Evolutionary conservation across 2,329 filamentous ascomycete genomes (phyloP), one percentile per base, ranked within the genome.

Genomic region (Scedosporium dehoogii): DNA sequence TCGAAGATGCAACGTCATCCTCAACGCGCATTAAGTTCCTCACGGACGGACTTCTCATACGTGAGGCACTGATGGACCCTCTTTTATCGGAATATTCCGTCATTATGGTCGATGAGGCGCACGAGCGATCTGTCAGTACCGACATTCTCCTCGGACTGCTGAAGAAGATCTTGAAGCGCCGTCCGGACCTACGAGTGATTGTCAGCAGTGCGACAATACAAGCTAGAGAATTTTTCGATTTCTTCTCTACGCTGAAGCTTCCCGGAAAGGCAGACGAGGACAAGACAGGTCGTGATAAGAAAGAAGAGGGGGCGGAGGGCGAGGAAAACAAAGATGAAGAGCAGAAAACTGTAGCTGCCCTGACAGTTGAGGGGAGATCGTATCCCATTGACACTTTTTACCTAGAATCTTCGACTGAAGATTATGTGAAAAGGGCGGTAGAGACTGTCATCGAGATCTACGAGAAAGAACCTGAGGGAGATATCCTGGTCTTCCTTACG

Each of bases 91-190:
- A 91, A 10, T 99, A 99, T 72, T 96, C 92, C 0, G 89, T 96
- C 55, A 91, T 99, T 68, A 97, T 99, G 91, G 89, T 99, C 6
- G 94, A 99, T 71, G 93, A 97, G 75, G 94, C 93, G 6, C 94
- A 99, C 71, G 93, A 97, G 74, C 83, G 94, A 61, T 96, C 92
- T 58, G 83, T 97, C 64, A 96, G 91, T 72, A 96, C 92, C 0
- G 94, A 99, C 70, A 85, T 99, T 12, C 79, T 97, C 6, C 82
- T 99, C 3, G 93, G 94, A 0, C 78, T 97, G 14, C 75, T 99
- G 46, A 97, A 96, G 73, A 97, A 97, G 73, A 93, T 99, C 59
- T 78, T 85, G 62, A 91, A 85, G 72, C 88, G 85, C 69, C 82
- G 94, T 53, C 83, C 88, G 6, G 92, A 97, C 63, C 75, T 97